These are phyloP conservation scores for Kwoniella bestiolae DNA, from an alignment of 768 basidiomycete genomes.

Conservation along the genomic window DNA sequence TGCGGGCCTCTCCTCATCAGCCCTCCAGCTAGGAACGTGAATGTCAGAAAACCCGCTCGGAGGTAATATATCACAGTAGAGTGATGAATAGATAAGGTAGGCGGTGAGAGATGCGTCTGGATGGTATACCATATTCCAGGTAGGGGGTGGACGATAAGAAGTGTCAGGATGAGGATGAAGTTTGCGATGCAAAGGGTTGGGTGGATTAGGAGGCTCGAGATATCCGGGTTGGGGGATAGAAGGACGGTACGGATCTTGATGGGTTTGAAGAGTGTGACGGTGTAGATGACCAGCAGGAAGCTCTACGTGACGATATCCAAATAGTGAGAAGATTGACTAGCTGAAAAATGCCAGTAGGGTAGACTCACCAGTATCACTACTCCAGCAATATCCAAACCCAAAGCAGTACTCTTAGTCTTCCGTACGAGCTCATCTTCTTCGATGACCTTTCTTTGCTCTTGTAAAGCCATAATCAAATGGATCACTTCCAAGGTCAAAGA, in stretches of 20 bases:
- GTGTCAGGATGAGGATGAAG: constrained; percentile 22
- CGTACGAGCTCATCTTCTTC: neutral
- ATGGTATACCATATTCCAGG: constrained; percentile 35
- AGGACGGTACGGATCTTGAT: constrained; percentile 11
- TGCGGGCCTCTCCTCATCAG: constrained; percentile 48
- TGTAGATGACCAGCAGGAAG: neutral
- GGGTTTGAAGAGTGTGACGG: neutral
- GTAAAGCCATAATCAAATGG: neutral
- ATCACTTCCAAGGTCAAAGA: constrained; percentile 20
- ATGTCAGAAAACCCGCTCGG: constrained; percentile 8
- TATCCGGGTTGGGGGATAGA: constrained; percentile 4
- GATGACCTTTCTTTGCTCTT: neutral
- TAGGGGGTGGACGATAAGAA: constrained; percentile 25
- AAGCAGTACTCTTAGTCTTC: neutral
- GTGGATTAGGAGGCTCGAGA: constrained; percentile 26
- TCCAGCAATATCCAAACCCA: constrained; percentile 11
- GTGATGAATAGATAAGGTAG: constrained; percentile 9
- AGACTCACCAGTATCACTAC: neutral
- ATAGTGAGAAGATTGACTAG: too few species aligned
- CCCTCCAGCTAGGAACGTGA: constrained; percentile 30
- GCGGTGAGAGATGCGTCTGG: constrained; percentile 22
- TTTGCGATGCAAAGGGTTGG: constrained; percentile 22
- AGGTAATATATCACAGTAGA: constrained; percentile 4
- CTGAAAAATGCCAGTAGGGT: too few species aligned
- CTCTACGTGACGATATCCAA: neutral